Evolutionary conservation across 1,284 basidiomycete species (phyloP), one percentile per base, ranked within the genome.

Genomic region (Marasmius oreades): DNA sequence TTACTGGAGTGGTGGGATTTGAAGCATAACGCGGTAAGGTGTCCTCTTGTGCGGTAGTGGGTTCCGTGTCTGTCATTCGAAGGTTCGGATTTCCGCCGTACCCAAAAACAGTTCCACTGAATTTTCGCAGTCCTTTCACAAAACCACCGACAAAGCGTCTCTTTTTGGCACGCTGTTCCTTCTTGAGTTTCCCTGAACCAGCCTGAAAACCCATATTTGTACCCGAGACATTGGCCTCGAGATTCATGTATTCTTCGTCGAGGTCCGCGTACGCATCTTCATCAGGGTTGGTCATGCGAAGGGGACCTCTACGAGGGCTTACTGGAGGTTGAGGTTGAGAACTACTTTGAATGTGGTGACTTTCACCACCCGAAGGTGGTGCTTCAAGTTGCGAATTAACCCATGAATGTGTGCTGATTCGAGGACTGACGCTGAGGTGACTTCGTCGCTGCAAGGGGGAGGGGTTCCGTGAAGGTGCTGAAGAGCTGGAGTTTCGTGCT

Each of bases 141-240:
- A 59, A 51, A 23, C 54, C 53, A 31, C 57, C 58, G 10, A 59
- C 50, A 34, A 56, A 59, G 23, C 36, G n/a, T 46, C 50, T 48
- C 24, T 47, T 55, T 31, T 44, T 53, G 31, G 20, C 36, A n/a
- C 51, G 54, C 4, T 33, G 47, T 2, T 50, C 56, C 33, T 51
- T 54, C 52, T 43, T 58, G 26, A 39, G 26, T 20, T 52, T 46
- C 24, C 28, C 22, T 26, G 26, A 24, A 33, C n/a, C 52, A 18
- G 36, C 44, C 26, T 34, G 16, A 36, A 26, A 50, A 20, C 18
- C 50, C 50, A 44, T 56, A 34, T 11, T n/a, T 47, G 24, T 20
- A 28, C 44, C 46, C 34, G 28, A 48, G 22, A 50, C 47, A 16
- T 50, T 34, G 11, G 51, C 43, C 26, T 39, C 43, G n/a, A 57